Conservation (phyloP, 1,284 basidiomycete species). For the Leccinum insolens region DNA sequence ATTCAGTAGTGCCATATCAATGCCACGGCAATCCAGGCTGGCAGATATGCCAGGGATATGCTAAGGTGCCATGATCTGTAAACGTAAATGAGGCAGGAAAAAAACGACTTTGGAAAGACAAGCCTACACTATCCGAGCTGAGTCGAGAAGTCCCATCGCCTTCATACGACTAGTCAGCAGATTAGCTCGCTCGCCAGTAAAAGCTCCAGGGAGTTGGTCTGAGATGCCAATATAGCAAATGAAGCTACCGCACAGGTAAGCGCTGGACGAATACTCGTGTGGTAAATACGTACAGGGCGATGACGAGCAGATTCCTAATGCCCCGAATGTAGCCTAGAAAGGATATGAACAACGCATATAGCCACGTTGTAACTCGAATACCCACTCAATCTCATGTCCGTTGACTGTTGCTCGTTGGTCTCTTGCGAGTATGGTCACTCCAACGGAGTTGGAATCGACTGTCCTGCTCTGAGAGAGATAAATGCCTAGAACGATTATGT, state of each 20-base stretch:
- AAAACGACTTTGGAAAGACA: neutral
- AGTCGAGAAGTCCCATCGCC: slow-evolving; percentile 73
- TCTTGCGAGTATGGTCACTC: slow-evolving; percentile 75
- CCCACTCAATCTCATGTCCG: slow-evolving; percentile 57
- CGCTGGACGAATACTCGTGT: neutral
- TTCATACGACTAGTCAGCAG: slow-evolving; percentile 68
- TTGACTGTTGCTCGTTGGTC: slow-evolving; percentile 64
- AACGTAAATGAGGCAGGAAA: slow-evolving; percentile 2
- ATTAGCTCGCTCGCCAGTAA: slow-evolving; percentile 62
- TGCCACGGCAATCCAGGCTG: slow-evolving; percentile 68
- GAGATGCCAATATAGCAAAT: slow-evolving; percentile 68
- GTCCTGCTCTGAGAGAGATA: slow-evolving; percentile 64
- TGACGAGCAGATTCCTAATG: slow-evolving; percentile 60
- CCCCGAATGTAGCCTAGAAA: slow-evolving; percentile 61
- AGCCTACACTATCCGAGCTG: slow-evolving; percentile 59
- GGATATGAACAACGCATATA: slow-evolving; percentile 8
- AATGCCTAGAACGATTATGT: slow-evolving; percentile 49
- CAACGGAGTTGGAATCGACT: slow-evolving; percentile 52
- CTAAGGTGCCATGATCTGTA: slow-evolving; percentile 69
- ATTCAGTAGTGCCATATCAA: slow-evolving; percentile 66
- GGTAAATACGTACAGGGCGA: slow-evolving; percentile 52
- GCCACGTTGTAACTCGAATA: slow-evolving; percentile 11
- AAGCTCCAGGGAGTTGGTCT: slow-evolving; percentile 73
- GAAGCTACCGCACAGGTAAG: slow-evolving; percentile 44
- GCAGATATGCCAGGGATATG: slow-evolving; percentile 57